Percentiles rank a stretch among this genome's conserved stretches.
phyloP scores from a whole-genome alignment of 148 eudicot species.

The Rheum nobile region DNA sequence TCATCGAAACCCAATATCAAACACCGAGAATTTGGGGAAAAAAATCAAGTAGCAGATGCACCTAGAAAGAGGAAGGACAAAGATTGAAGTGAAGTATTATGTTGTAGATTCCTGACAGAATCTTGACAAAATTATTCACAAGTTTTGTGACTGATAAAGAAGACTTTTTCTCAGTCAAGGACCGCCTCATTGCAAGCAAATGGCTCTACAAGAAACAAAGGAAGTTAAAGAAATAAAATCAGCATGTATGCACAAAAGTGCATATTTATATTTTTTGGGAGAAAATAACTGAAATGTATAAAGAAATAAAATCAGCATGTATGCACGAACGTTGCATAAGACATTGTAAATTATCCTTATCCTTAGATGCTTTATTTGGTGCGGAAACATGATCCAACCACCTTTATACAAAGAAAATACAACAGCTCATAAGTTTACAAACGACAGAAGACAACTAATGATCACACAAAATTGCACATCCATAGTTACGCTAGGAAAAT shows the following conservation, averaged over 20 bases:
- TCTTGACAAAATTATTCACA: constrained; percentile 54
- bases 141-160: constrained; percentile 57
- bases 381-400: too few species aligned
- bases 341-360: constrained; percentile 36
- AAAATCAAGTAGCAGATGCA: background rate
- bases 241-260: too few species aligned
- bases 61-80: background rate
- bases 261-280: too few species aligned
- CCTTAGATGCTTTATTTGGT: constrained; percentile 31
- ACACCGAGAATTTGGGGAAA: background rate
- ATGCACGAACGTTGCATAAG: constrained; percentile 33
- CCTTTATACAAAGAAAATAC: constrained; percentile 24
- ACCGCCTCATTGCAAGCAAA: too few species aligned
- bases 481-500: too few species aligned
- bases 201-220: too few species aligned
- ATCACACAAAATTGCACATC: too few species aligned
- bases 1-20: constrained; percentile 8
- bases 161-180: constrained; percentile 30
- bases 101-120: constrained; percentile 62
- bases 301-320: background rate
- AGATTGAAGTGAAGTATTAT: background rate
- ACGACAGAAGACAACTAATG: background rate
- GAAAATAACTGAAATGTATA: constrained; percentile 42
- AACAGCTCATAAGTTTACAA: background rate
- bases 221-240: too few species aligned